Base-by-base conservation (phyloP, 2,329 filamentous ascomycete genomes). In the Colletotrichum liriopes region DNA sequence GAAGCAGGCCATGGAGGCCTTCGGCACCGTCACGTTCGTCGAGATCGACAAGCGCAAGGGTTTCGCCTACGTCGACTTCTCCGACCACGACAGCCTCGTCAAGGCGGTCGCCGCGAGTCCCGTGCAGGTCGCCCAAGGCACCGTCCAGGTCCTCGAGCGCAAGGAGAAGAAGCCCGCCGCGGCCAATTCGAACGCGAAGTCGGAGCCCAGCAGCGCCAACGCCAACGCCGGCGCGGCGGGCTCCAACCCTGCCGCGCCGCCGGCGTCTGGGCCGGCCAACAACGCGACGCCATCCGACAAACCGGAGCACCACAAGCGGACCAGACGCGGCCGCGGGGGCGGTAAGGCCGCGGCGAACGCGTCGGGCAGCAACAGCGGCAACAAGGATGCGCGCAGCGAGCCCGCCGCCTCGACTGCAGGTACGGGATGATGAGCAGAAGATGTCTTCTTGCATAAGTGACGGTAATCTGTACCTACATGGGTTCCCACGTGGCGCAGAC, bases 41-140 rank as follows among this genome's bases (percentile, higher is more conserved):
- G 96, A 98, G 77, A 96, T 98, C 65, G 96, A 98, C 80, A 95
- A 95, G 81, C 93, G 95, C 78, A 98, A 98, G 81, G 95, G 95
- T 0, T 97, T 98, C 77, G 96, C 95, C 2, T 98, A 98, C 79
- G 92, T 97, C 49, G 94, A 98, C 74, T 98, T 98, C 83, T 88
- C 89, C 12, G 91, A 94, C 29, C 88, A 92, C 0, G 90, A 92
- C 11, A 88, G 89, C 12, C 86, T 98, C 35, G 89, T 90, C 77
- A 94, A 93, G 78, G 96, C 96, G 6, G 91, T 98, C 78, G 88
- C 91, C 20, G 93, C 93, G 16, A 97, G 94, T 78, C 94, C 94
- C 0, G 88, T 98, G 39, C 85, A 92, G 26, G 92, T 98, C 14
- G 95, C 93, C 0, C 93, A 97, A 79, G 95, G 94, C 8, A 92